Conservation (phyloP, 768 basidiomycete genomes). For the Peribolospora kevripleyi region DNA sequence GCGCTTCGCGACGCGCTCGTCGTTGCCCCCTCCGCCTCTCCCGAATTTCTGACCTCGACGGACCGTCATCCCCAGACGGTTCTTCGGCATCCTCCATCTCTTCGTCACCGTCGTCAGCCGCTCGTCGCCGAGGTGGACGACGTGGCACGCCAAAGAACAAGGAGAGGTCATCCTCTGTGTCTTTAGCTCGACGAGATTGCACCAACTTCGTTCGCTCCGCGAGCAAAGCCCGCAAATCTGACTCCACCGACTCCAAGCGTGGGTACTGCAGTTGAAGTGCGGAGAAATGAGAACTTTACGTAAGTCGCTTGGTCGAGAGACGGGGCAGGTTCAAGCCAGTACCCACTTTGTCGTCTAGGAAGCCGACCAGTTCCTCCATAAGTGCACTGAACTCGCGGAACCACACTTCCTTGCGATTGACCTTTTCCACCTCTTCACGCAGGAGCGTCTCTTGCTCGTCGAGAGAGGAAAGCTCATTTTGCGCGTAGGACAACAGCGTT, state of each 20-base stretch:
- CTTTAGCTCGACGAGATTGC: conserved; percentile 8
- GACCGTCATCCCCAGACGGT: conserved; percentile 8
- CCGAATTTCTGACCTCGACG: conserved; percentile 16
- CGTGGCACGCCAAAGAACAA: conserved; percentile 11
- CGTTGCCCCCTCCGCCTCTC: conserved; percentile 15
- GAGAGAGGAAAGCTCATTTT: conserved; percentile 16
- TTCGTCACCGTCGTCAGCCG: not conserved
- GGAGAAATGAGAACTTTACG: not conserved
- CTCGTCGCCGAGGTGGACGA: not conserved
- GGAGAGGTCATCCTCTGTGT: conserved; percentile 14
- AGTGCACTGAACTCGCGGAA: conserved; percentile 22
- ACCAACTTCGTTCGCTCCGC: conserved; percentile 13
- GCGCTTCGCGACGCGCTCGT: conserved; percentile 8
- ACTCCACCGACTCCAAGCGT: conserved; percentile 21
- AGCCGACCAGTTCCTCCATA: conserved; percentile 23
- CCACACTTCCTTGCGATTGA: conserved; percentile 23
- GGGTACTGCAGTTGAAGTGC: conserved; percentile 17
- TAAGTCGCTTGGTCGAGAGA: not conserved
- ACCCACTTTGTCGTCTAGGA: conserved; percentile 25
- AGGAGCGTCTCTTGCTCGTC: conserved; percentile 22
- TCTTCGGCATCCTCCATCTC: conserved; percentile 15
- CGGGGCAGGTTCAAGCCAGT: not conserved
- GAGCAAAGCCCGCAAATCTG: conserved; percentile 13
- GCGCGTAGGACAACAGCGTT: conserved; percentile 15
- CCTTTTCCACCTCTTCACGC: conserved; percentile 19